phyloP scores from a whole-genome alignment of 805 yeast species.

The Metschnikowia matae region DNA sequence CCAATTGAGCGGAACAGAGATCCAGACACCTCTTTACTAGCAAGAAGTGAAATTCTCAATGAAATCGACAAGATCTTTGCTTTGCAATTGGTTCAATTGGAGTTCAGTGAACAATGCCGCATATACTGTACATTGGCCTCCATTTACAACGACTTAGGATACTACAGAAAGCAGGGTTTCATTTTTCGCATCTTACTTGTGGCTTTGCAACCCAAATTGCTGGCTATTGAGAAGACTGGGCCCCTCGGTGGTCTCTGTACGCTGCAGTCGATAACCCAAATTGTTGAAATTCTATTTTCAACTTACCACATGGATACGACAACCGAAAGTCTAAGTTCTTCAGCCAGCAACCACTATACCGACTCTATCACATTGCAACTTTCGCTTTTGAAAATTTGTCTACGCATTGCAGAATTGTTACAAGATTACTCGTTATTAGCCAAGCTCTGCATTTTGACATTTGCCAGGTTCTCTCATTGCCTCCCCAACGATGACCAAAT shows the following conservation, averaged over 20 bases:
- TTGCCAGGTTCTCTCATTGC: slow-evolving; percentile 53
- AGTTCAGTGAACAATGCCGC: slow-evolving; percentile 49
- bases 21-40: slow-evolving; percentile 16
- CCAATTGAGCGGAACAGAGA: slow-evolving; percentile 3
- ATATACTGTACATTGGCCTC: slow-evolving; percentile 64
- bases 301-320: slow-evolving; percentile 51
- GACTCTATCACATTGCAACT: slow-evolving; percentile 58
- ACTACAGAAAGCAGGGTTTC: slow-evolving; percentile 65
- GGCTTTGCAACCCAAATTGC: slow-evolving; percentile 42
- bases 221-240: slow-evolving; percentile 4
- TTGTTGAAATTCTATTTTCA: slow-evolving; percentile 47
- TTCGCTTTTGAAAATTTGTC: slow-evolving; percentile 48
- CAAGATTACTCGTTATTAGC: slow-evolving; percentile 38
- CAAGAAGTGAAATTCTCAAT: slow-evolving; percentile 39
- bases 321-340: slow-evolving; percentile 24
- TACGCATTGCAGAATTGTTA: slow-evolving; percentile 50
- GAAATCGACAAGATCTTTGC: slow-evolving; percentile 35
- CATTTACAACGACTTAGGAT: slow-evolving; percentile 57
- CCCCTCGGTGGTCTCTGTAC: slow-evolving; percentile 2
- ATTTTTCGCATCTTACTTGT: slow-evolving; percentile 62
- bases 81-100: slow-evolving; percentile 32
- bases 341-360: slow-evolving; percentile 22
- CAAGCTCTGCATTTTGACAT: slow-evolving; percentile 48
- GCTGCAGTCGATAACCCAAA: slow-evolving; percentile 25
- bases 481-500: slow-evolving; percentile 58